phyloP scores from a whole-genome alignment of 2,329 filamentous ascomycete species.

The Alternaria triticimaculans region DNA sequence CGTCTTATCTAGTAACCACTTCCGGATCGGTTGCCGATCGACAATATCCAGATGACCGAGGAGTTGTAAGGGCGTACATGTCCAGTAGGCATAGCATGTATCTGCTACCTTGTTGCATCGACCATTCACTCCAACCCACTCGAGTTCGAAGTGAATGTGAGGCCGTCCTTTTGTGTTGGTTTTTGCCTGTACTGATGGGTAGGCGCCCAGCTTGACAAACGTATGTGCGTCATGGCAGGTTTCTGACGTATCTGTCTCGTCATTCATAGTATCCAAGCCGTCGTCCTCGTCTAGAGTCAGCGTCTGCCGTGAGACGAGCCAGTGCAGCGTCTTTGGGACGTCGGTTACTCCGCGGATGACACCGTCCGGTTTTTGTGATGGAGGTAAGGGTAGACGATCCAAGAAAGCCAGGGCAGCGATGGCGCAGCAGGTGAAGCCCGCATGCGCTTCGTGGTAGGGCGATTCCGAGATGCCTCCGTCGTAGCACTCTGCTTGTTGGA shows the following conservation, averaged over 20 bases:
- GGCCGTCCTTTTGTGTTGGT: conserved; percentile 58
- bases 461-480: conserved; percentile 85
- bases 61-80: conserved; percentile 64
- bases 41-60: conserved; percentile 61
- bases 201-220: conserved; percentile 44
- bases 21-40: conserved; percentile 66
- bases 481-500: conserved; percentile 74
- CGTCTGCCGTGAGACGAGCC: conserved; percentile 58
- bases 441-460: conserved; percentile 81
- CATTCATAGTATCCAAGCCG: conserved; percentile 45
- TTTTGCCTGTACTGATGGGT: conserved; percentile 35
- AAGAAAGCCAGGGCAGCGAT: conserved; percentile 79
- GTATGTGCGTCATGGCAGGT: conserved; percentile 51
- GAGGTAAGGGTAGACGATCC: conserved; percentile 60
- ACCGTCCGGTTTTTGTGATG: conserved; percentile 32
- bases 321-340: conserved; percentile 50
- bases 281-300: conserved; percentile 53
- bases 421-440: conserved; percentile 90
- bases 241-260: conserved; percentile 48
- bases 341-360: conserved; percentile 46
- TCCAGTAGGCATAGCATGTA: conserved; percentile 97
- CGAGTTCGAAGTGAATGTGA: conserved; percentile 63
- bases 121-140: conserved; percentile 82
- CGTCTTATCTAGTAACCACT: conserved; percentile 82
- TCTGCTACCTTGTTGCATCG: conserved; percentile 90